Conservation (phyloP, 2,329 filamentous ascomycete genomes). For the Endoconidiophora laricicola region DNA sequence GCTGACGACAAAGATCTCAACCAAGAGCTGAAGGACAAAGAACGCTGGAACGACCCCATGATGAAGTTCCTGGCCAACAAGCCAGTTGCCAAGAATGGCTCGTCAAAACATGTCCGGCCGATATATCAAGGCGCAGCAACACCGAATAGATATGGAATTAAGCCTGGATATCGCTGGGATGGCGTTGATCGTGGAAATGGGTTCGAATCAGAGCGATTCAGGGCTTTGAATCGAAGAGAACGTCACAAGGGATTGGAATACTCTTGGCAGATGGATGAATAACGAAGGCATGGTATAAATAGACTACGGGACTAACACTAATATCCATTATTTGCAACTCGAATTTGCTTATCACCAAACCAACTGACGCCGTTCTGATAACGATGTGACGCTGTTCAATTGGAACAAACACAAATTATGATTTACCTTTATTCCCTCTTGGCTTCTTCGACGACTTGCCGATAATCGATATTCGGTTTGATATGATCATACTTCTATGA, state of each 20-base stretch:
- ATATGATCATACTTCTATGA: no score
- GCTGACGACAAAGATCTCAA: conserved; percentile 84
- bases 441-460: no score
- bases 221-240: conserved; percentile 61
- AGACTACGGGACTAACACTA: no score
- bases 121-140: conserved; percentile 64
- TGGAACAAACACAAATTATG: no score
- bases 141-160: conserved; percentile 87
- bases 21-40: conserved; percentile 54
- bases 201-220: conserved; percentile 87
- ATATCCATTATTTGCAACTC: no score
- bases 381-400: no score
- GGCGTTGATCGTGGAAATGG: conserved; percentile 88
- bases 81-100: conserved; percentile 20
- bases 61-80: conserved; percentile 53
- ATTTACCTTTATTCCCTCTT: no score
- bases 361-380: no score
- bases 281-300: conserved; percentile 14
- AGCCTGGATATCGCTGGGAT: conserved; percentile 89
- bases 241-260: conserved; percentile 72
- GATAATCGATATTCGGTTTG: no score
- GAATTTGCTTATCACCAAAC: no score
- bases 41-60: conserved; percentile 91
- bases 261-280: conserved; percentile 93
- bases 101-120: conserved; percentile 32